Base-by-base conservation (phyloP, 2,329 filamentous ascomycete genomes). In the Neospermospora avenae region DNA sequence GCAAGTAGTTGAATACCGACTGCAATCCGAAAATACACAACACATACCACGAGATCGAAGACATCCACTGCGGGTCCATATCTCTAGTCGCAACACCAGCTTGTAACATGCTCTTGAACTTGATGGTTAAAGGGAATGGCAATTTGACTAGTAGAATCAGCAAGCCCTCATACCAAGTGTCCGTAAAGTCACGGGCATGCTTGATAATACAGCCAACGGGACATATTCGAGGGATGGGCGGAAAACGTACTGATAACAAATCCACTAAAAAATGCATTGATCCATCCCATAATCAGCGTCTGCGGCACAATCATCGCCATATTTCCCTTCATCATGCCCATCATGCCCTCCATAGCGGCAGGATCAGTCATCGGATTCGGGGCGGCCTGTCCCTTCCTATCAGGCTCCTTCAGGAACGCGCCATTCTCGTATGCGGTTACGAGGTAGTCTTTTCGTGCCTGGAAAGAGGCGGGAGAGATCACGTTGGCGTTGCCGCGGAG, bases 271-370 rank as follows among this genome's bases (percentile, higher is more conserved):
- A 98, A 99, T 0, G 95, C 93, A 78, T 99, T 99, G 74, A 99
- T 98, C 95, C 95, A 99, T 67, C 93, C 95, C 95, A 99, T 99
- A 68, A 99, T 99, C 73, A 99, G 78, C 5, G 93, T 98, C 77
- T 99, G 96, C 52, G 95, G 95, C 60, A 99, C 91, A 80, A 99
- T 98, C 95, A 98, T 99, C 66, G 95, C 93, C 90, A 99, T 96
- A 74, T 99, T 96, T 60, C 93, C 93, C 84, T 99, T 99, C 91
- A 99, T 96, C 91, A 96, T 96, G 68, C 95, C 93, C 95, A 99
- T 99, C 95, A 99, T 99, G 68, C 93, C 93, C 73, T 99, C 96
- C 95, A 99, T 99, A 60, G 91, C 91, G 51, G 89, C 89, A 22
- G 96, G 96, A 74, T 99, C 95, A 11, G 89, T 90, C 85, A 99